Evolutionary conservation across 139 green algal genomes (phyloP), one percentile per base, ranked within the genome.

Genomic region (Chlorella sorokiniana): DNA sequence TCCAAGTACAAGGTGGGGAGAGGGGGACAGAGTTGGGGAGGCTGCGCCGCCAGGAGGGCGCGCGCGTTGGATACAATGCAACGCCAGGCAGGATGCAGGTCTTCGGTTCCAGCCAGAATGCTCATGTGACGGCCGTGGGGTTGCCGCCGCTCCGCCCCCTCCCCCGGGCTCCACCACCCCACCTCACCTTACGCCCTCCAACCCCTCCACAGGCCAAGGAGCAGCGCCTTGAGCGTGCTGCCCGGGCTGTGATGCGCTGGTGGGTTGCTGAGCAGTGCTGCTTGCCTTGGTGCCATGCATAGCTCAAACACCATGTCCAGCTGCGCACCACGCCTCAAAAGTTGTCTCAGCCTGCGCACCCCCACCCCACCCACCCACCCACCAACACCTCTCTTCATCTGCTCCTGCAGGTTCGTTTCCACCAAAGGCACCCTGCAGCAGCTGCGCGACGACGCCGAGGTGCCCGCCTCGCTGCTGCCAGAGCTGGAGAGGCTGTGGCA

Each of bases 401-500:
- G 11, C 56, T 65, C 18, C 56, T 65, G 56, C 56, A 65, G 56
- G 56, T 65, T 16, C 18, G 16, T 31, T 6, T 33, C 6, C 18
- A 16, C 29, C 6, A 33, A 29, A 6, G 23, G 22, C 56, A 65
- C 18, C 56, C 18, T 65, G 56, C 56, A 65, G 56, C 18, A 29
- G 56, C 18, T 65, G 23, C 56, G 23, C 18, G 56, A 65, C 16
- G 56, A 65, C n/a, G 18, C 56, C 16, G 35, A 25, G 64, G 64
- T 29, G 31, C 7, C 31, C 45, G 64, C 31, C 3, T 71, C 31
- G 37, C 38, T 54, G 11, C 65, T 35, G 38, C 38, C 38, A 37
- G 38, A 73, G 65, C 65, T 54, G 65, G 65, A 73, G 65, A 16
- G 4, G 38, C 65, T 35, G 65, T 75, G 68, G 67, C 33, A 45